A percentile compares a stretch with the other conserved stretches of the same genome.
phyloP scores from a whole-genome alignment of 1,139 yeast species.

The Arxiozyma bovina region DNA sequence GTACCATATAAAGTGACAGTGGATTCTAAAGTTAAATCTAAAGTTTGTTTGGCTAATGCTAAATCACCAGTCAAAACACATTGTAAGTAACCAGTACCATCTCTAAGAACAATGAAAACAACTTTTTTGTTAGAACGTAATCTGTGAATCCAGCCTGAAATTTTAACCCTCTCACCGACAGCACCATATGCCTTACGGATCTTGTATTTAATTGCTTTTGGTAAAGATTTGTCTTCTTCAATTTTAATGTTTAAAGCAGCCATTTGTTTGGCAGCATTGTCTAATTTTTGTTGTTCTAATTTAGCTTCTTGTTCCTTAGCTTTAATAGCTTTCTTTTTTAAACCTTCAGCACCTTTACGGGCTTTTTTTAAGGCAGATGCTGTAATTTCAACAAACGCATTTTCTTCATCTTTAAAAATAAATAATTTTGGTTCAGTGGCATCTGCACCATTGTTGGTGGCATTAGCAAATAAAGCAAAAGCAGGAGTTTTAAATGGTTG shows the following conservation, averaged over 20 bases:
- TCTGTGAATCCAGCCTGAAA: conserved; percentile 96
- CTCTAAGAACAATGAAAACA: conserved; percentile 85
- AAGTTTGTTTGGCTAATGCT: conserved; percentile 82
- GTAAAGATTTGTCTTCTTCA: conserved; percentile 66
- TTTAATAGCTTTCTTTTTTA: conserved; percentile 83
- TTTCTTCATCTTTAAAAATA: conserved; percentile 57
- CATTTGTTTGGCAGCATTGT: conserved; percentile 59
- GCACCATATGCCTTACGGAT: conserved; percentile 45
- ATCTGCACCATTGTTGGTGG: conserved; percentile 11
- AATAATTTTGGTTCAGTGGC: conserved; percentile 48
- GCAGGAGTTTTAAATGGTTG: conserved; percentile 78
- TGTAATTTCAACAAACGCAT: conserved; percentile 64
- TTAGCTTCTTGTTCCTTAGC: conserved; percentile 58
- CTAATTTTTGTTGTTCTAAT: conserved; percentile 51
- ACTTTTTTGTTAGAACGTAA: conserved; percentile 86
- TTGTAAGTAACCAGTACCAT: conserved; percentile 88
- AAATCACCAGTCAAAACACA: conserved; percentile 82
- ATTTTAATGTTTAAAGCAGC: conserved; percentile 68
- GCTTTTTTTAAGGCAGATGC: conserved; percentile 94
- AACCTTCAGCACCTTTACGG: conserved; percentile 87
- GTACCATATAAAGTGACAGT: conserved; percentile 75
- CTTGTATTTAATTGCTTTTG: conserved; percentile 61
- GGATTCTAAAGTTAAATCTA: conserved; percentile 79
- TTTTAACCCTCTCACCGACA: conserved; percentile 56
- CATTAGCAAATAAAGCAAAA: conserved; percentile 50